A percentile compares a stretch with the other conserved stretches of the same genome.
Evolutionary conservation across 345 rosid species (phyloP).

Genomic region (Brassica rapa): DNA sequence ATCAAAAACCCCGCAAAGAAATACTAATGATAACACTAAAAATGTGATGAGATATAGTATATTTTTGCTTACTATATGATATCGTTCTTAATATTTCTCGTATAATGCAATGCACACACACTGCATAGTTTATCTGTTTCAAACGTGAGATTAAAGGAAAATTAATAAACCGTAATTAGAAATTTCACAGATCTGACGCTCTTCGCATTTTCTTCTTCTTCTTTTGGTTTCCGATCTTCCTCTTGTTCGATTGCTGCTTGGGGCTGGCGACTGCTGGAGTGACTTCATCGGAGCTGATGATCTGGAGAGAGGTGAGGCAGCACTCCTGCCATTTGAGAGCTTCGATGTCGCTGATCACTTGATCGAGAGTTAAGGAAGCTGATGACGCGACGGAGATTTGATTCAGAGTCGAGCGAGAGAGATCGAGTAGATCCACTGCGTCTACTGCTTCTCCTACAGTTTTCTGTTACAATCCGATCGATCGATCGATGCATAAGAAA

Average conservation of each 20-base stretch:
- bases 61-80: too few relatives aligned
- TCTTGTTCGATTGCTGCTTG: slow-evolving; percentile 16
- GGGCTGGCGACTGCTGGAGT: neutral
- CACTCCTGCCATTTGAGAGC: slow-evolving; percentile 43
- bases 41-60: too few relatives aligned
- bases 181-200: neutral
- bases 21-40: too few relatives aligned
- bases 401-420: slow-evolving; percentile 37
- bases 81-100: neutral
- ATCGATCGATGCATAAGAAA: too few relatives aligned
- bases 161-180: neutral
- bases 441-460: slow-evolving; percentile 24
- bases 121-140: neutral
- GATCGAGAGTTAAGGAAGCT: slow-evolving; percentile 25
- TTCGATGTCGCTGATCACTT: slow-evolving; percentile 37
- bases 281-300: slow-evolving; percentile 23
- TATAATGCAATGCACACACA: too few relatives aligned
- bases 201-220: neutral
- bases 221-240: neutral
- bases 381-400: slow-evolving; percentile 8
- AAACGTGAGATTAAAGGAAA: neutral
- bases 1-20: too few relatives aligned
- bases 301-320: slow-evolving; percentile 31
- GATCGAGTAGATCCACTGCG: slow-evolving; percentile 31
- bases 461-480: slow-evolving; percentile 22